phyloP scores from a whole-genome alignment of 768 basidiomycete genomes.

The Pleurotus pulmonarius region DNA sequence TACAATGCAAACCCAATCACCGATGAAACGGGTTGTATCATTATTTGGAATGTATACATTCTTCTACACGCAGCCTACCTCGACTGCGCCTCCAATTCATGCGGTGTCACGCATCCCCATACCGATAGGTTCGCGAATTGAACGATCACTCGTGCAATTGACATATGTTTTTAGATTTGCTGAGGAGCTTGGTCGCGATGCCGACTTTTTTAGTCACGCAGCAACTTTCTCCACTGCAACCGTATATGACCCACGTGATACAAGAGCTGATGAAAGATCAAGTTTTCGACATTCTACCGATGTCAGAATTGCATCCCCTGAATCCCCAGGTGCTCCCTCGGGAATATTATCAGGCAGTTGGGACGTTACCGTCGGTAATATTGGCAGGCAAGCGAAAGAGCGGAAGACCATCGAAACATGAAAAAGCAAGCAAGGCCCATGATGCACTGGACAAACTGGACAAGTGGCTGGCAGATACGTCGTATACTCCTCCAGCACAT shows the following conservation, averaged over 20 bases:
- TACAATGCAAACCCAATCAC: constrained; percentile 42
- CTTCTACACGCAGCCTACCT: constrained; percentile 61
- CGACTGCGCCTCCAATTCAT: constrained; percentile 47
- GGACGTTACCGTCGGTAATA: constrained; percentile 16
- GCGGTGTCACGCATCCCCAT: constrained; percentile 54
- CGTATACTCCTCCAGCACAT: not conserved
- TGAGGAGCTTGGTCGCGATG: constrained; percentile 43
- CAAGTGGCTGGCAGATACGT: constrained; percentile 40
- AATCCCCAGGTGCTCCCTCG: constrained; percentile 68
- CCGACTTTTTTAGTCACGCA: constrained; percentile 40
- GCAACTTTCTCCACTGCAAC: constrained; percentile 41
- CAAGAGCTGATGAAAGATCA: constrained; percentile 41
- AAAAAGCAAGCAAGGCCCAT: constrained; percentile 52
- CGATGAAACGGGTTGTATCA: constrained; percentile 53
- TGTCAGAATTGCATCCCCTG: constrained; percentile 41
- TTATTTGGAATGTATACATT: constrained; percentile 72
- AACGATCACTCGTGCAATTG: not conserved
- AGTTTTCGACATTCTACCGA: constrained; percentile 61
- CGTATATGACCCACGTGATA: constrained; percentile 47
- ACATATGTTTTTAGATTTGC: constrained; percentile 45
- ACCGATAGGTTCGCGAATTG: constrained; percentile 45
- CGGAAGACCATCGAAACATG: constrained; percentile 62
- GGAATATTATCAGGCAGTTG: constrained; percentile 37
- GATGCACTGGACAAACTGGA: constrained; percentile 46
- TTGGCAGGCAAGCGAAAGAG: constrained; percentile 39